Conservation (phyloP, 2,329 filamentous ascomycete genomes). For the Cercospora brassicicola region DNA sequence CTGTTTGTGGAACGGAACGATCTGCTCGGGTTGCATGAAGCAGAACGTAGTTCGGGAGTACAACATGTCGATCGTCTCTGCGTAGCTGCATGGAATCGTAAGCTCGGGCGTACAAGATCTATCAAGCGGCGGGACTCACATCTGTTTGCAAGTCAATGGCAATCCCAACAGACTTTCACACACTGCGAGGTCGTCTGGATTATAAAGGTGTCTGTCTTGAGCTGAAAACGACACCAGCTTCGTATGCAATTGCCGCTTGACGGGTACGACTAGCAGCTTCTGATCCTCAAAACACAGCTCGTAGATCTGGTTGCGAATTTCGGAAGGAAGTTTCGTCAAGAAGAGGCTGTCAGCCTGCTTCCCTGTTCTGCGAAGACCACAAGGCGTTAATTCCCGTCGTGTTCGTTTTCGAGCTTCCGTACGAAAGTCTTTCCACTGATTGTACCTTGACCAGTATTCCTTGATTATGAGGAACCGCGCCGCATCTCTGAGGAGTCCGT, state of each 20-base stretch:
- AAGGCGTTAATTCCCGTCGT: not conserved
- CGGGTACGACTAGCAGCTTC: not conserved
- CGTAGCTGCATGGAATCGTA: not conserved
- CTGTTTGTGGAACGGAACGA: not conserved
- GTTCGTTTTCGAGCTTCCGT: not conserved
- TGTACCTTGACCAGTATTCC: not conserved
- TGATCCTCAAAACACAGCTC: not conserved
- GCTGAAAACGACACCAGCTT: not conserved
- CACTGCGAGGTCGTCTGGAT: not conserved
- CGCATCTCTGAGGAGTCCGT: not conserved
- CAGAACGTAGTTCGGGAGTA: not conserved
- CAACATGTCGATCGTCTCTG: not conserved
- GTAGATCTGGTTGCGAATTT: slow-evolving; percentile 1
- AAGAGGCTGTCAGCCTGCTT: not conserved
- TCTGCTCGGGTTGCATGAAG: not conserved
- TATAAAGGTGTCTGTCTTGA: not conserved
- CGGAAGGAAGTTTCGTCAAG: not conserved
- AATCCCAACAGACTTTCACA: not conserved
- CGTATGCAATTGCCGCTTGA: not conserved
- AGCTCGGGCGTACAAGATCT: not conserved
- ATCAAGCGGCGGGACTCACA: not conserved
- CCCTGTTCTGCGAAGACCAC: not conserved
- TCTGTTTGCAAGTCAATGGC: slow-evolving; percentile 5
- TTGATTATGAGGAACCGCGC: not conserved
- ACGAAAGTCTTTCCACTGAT: not conserved